Conservation (phyloP, 208 protist species). For the Strigomonas oncopelti region DNA sequence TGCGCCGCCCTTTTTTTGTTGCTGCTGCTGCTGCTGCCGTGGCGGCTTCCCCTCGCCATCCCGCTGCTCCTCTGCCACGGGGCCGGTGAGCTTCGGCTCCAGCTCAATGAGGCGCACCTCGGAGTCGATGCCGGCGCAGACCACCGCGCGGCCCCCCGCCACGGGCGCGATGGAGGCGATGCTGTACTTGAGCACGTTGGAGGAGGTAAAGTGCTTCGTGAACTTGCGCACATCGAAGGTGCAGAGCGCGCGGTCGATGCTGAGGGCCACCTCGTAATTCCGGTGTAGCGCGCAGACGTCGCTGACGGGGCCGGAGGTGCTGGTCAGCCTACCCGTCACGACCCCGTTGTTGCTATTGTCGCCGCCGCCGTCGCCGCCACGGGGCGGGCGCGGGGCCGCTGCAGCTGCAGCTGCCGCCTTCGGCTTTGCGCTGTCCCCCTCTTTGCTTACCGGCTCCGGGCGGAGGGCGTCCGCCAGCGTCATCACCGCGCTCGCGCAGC, state of each 20-base stretch:
- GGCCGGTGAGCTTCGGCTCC: constrained; percentile 16
- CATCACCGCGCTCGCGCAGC: constrained; percentile 52
- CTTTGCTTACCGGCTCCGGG: neutral
- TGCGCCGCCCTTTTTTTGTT: constrained; percentile 15
- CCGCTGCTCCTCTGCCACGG: constrained; percentile 15
- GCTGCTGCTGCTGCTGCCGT: constrained; percentile 9
- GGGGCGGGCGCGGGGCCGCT: constrained; percentile 5
- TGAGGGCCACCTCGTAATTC: constrained; percentile 56
- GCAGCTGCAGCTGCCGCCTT: constrained; percentile 5
- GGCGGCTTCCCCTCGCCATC: constrained; percentile 9
- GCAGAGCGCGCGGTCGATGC: constrained; percentile 62
- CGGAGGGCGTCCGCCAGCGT: constrained; percentile 13
- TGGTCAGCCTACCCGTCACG: constrained; percentile 58
- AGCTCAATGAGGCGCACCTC: constrained; percentile 53
- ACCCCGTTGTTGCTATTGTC: too few species aligned
- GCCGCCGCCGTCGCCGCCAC: constrained; percentile 2
- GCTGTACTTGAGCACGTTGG: constrained; percentile 78
- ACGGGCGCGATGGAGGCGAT: constrained; percentile 48
- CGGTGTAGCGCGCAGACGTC: constrained; percentile 56
- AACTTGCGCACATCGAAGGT: constrained; percentile 82
- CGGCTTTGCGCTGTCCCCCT: neutral
- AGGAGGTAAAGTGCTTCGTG: constrained; percentile 45
- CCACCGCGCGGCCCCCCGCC: constrained; percentile 44
- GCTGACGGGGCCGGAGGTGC: constrained; percentile 31
- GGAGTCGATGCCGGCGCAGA: constrained; percentile 60